Evolutionary conservation across 148 eudicot genomes (phyloP).

Genomic region (Mesembryanthemum crystallinum): DNA sequence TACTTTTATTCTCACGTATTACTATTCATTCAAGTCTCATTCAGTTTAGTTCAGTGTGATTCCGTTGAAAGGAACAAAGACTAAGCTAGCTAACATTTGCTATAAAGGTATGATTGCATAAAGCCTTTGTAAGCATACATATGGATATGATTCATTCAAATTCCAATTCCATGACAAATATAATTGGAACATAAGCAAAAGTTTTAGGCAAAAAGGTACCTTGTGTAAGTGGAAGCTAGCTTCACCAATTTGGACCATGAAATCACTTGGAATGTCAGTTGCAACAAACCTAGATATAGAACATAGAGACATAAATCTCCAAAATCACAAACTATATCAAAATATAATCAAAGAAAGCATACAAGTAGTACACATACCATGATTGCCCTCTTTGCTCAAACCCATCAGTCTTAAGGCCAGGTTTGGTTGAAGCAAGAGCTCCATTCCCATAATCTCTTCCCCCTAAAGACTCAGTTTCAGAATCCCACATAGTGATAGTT

Average conservation of each 20-base stretch:
- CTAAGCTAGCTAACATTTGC: too few relatives aligned
- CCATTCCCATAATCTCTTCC: conserved; percentile 70
- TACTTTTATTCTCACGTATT: too few relatives aligned
- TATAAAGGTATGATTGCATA: too few relatives aligned
- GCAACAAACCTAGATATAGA: conserved; percentile 62
- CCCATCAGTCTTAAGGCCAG: conserved; percentile 73
- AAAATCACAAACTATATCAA: conserved; percentile 11
- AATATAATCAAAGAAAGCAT: background rate
- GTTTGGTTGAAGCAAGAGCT: conserved; percentile 51
- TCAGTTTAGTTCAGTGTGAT: too few relatives aligned
- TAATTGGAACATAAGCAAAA: background rate
- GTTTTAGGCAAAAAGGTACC: conserved; percentile 39
- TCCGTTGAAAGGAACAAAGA: too few relatives aligned
- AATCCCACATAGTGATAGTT: conserved; percentile 72
- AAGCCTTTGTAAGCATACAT: too few relatives aligned
- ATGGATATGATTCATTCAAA: background rate
- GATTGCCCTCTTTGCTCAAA: conserved; percentile 94
- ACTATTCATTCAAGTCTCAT: too few relatives aligned
- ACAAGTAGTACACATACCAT: conserved; percentile 48
- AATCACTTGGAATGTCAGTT: conserved; percentile 93
- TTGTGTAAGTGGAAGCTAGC: conserved; percentile 81
- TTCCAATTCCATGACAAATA: background rate
- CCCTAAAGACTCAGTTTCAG: conserved; percentile 61
- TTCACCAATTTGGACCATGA: conserved; percentile 75
- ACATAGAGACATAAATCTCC: background rate